Percentiles rank a stretch among this genome's conserved stretches.
phyloP scores from a whole-genome alignment of 1,284 basidiomycete species.

The Marasmius tenuissimus region DNA sequence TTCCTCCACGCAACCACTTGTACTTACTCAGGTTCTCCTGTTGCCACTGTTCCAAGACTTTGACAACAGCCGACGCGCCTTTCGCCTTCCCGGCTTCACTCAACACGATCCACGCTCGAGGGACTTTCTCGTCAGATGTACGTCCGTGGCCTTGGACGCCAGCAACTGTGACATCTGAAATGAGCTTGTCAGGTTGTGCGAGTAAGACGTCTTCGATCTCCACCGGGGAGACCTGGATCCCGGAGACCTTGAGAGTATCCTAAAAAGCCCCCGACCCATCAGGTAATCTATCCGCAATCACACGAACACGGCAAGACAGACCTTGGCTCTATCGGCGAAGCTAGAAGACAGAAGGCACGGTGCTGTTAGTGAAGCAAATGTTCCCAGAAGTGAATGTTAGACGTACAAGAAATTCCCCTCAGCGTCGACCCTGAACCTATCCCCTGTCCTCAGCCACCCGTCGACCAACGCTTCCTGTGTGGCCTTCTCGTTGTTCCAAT shows the following conservation, averaged over 20 bases:
- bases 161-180: constrained; percentile 63
- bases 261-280: constrained; percentile 22
- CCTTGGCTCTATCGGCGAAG: constrained; percentile 64
- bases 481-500: constrained; percentile 68
- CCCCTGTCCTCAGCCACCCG: constrained; percentile 76
- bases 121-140: constrained; percentile 65
- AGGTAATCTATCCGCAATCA: neutral
- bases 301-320: constrained; percentile 19
- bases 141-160: constrained; percentile 65
- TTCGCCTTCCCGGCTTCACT: constrained; percentile 47
- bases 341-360: constrained; percentile 26
- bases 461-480: constrained; percentile 64
- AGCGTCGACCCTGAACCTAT: constrained; percentile 59
- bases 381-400: neutral
- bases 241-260: constrained; percentile 75
- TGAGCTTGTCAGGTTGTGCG: constrained; percentile 55
- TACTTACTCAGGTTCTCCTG: constrained; percentile 62
- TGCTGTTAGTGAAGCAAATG: constrained; percentile 1
- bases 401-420: constrained; percentile 65
- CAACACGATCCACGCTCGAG: constrained; percentile 74
- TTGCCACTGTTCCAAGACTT: constrained; percentile 58
- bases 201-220: constrained; percentile 69
- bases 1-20: constrained; percentile 71
- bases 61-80: constrained; percentile 42
- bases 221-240: constrained; percentile 71